A percentile compares a stretch with the other conserved stretches of the same genome.
Evolutionary conservation across 352 stramenopile species (phyloP).

Genomic region (Pythium guiyangense): DNA sequence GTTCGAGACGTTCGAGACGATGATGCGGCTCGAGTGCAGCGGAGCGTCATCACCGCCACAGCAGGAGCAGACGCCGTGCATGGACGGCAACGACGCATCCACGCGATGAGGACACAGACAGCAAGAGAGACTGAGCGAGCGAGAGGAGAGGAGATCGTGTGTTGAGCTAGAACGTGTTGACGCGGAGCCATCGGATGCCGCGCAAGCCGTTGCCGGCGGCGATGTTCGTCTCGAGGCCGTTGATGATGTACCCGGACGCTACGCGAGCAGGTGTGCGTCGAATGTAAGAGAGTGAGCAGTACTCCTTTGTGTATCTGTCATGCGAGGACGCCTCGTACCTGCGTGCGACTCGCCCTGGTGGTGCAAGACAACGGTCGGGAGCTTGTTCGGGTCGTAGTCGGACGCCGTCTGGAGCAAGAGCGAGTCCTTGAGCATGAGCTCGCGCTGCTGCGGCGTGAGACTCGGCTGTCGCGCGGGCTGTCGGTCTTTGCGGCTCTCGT

Average conservation of each 20-base stretch:
- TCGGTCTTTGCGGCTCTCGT: conserved; percentile 16
- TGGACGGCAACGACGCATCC: neutral
- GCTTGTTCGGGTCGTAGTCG: conserved; percentile 71
- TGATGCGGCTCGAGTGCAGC: conserved; percentile 29
- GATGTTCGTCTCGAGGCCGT: conserved; percentile 81
- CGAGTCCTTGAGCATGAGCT: conserved; percentile 48
- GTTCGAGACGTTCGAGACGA: conserved; percentile 45
- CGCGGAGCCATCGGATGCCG: conserved; percentile 74
- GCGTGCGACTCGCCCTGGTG: conserved; percentile 65
- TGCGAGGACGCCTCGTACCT: conserved; percentile 19
- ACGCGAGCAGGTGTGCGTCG: neutral
- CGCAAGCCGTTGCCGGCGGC: conserved; percentile 71
- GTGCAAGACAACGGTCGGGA: conserved; percentile 68
- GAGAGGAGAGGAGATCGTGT: no score
- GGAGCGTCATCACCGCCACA: conserved; percentile 2
- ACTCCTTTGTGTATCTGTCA: neutral
- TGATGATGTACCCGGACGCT: conserved; percentile 78
- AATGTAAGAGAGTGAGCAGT: neutral
- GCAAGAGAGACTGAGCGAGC: neutral
- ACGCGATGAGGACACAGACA: neutral
- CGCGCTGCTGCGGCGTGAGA: conserved; percentile 23
- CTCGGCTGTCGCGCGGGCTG: conserved; percentile 4
- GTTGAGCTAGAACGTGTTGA: conserved; percentile 58
- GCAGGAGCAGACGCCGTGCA: conserved; percentile 7
- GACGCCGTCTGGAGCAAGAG: conserved; percentile 40